Conservation (phyloP, 352 stramenopile genomes). For the Phytopythium boreale region DNA sequence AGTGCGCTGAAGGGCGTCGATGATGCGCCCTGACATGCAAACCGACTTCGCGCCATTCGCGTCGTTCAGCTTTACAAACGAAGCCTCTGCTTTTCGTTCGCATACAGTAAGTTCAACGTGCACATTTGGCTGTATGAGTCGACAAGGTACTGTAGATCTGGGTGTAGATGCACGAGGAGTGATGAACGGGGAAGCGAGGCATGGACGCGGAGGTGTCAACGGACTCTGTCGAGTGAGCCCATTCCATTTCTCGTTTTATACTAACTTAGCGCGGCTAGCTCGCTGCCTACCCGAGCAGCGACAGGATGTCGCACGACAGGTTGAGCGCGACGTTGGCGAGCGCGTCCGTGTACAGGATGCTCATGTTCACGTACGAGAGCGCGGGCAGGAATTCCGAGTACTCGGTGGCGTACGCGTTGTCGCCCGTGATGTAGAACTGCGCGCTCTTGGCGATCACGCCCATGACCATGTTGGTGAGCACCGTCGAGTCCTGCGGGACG, state of each 20-base stretch:
- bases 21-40: conserved; percentile 4
- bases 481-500: conserved; percentile 27
- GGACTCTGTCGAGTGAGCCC: too few species aligned
- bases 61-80: not conserved
- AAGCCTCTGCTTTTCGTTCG: not conserved
- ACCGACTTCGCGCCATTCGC: not conserved
- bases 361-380: conserved; percentile 52
- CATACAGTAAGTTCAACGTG: not conserved
- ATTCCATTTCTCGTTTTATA: not conserved
- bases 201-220: not conserved
- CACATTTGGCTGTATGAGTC: not conserved
- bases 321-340: conserved; percentile 35
- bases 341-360: conserved; percentile 56
- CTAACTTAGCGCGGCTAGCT: not conserved
- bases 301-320: conserved; percentile 33
- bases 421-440: conserved; percentile 55
- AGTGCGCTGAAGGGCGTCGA: not conserved
- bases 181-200: too few species aligned
- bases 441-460: conserved; percentile 30
- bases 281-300: conserved; percentile 18
- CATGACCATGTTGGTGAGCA: conserved; percentile 36
- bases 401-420: conserved; percentile 44
- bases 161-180: too few species aligned
- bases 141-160: too few species aligned
- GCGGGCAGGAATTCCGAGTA: conserved; percentile 35